phyloP scores from a whole-genome alignment of 2,329 filamentous ascomycete species.

The Bipolaris victoriae region DNA sequence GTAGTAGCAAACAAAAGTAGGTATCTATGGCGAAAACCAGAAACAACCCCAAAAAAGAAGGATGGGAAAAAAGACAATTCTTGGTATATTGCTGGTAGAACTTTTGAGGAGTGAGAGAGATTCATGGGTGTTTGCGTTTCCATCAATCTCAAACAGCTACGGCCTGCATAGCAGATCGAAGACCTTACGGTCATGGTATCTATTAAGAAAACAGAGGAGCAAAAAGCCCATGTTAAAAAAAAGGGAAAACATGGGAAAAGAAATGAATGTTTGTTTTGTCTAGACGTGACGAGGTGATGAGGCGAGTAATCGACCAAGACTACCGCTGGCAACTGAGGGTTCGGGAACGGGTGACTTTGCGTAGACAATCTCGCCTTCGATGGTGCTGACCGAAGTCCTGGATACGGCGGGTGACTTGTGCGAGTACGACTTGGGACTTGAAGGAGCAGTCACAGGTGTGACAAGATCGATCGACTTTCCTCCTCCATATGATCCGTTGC shows the following conservation, averaged over 20 bases:
- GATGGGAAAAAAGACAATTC: not conserved
- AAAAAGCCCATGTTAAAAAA: not conserved
- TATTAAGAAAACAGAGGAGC: conserved; percentile 1
- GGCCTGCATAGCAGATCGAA: conserved; percentile 7
- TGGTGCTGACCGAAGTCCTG: conserved; percentile 40
- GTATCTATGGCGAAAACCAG: not conserved
- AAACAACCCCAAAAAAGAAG: not conserved
- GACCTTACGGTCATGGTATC: not conserved
- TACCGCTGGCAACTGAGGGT: conserved; percentile 45
- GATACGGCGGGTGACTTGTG: conserved; percentile 44
- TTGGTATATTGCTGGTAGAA: conserved; percentile 8
- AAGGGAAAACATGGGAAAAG: not conserved
- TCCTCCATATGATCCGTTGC: conserved; percentile 45
- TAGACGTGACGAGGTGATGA: conserved; percentile 26
- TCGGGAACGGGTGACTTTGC: conserved; percentile 44
- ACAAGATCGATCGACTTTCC: conserved; percentile 55
- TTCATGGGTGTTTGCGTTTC: not conserved
- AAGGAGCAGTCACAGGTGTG: conserved; percentile 48
- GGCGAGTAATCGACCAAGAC: conserved; percentile 46
- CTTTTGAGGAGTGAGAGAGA: conserved; percentile 1
- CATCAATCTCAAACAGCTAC: conserved; percentile 1
- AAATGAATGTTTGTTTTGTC: not conserved
- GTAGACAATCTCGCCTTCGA: conserved; percentile 49
- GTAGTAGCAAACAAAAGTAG: not conserved
- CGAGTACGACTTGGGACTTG: conserved; percentile 44